Evolutionary conservation across 225 moss, liverwort and hornwort genomes (phyloP).

Genomic region (Asterella californica): DNA sequence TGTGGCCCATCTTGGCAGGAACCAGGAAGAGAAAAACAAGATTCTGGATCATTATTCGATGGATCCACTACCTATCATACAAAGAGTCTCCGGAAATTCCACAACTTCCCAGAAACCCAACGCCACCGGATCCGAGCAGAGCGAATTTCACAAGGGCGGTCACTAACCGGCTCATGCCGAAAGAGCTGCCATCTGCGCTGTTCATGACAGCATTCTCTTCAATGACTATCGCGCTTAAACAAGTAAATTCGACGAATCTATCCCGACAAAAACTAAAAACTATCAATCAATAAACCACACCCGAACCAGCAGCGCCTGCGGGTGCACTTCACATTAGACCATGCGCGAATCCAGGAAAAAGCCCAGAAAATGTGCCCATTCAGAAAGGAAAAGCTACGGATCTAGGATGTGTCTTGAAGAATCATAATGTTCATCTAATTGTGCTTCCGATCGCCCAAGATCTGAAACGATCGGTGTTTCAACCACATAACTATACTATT

Average conservation of each 20-base stretch:
- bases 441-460: not conserved
- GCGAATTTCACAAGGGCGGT: not conserved
- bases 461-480: not conserved
- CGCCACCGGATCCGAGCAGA: not conserved
- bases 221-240: not conserved
- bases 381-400: not conserved
- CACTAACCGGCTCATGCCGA: not conserved
- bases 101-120: not conserved
- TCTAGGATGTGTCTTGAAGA: not conserved
- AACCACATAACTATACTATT: not conserved
- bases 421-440: not conserved
- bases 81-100: not conserved
- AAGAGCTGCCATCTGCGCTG: constrained; percentile 5
- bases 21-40: not conserved
- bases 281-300: not conserved
- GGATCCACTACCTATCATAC: not conserved
- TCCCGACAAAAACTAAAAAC: no score
- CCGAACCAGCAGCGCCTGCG: not conserved
- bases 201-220: not conserved
- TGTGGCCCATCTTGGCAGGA: not conserved
- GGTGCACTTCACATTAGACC: not conserved
- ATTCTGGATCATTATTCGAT: not conserved
- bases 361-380: not conserved
- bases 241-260: constrained; percentile 1
- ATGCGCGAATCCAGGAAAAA: not conserved